These are phyloP conservation scores for Penstemon davidsonii DNA, from an alignment of 257 asterid genomes.

Conservation along the genomic window DNA sequence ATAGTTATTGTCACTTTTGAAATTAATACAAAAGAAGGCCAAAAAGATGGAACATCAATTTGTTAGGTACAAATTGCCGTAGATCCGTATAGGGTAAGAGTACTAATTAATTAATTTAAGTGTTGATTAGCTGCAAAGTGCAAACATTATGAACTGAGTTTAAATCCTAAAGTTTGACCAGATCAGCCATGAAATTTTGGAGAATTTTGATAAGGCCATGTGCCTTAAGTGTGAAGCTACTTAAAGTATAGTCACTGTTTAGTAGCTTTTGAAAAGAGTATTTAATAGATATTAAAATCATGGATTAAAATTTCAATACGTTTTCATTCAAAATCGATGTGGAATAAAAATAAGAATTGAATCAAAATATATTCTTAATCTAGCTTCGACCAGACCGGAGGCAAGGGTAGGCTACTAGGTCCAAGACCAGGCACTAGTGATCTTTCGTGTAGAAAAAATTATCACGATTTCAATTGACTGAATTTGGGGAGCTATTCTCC, in stretches of 20 bases:
- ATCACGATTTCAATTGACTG: too few relatives aligned
- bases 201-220: slow-evolving; percentile 20
- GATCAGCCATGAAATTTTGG: not conserved
- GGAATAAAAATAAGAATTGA: too few relatives aligned
- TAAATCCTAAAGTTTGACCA: not conserved
- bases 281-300: too few relatives aligned
- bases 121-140: not conserved
- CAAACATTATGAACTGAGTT: not conserved
- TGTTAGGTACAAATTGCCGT: slow-evolving; percentile 31
- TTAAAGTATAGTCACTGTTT: not conserved
- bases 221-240: not conserved
- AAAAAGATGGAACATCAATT: not conserved
- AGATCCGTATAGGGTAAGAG: slow-evolving; percentile 27
- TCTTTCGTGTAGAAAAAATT: too few relatives aligned
- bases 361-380: too few relatives aligned
- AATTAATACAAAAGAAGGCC: slow-evolving; percentile 10
- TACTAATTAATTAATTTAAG: not conserved
- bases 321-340: too few relatives aligned
- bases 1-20: slow-evolving; percentile 19
- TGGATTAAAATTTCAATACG: too few relatives aligned
- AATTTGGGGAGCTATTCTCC: too few relatives aligned
- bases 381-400: too few relatives aligned
- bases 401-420: too few relatives aligned
- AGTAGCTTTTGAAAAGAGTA: not conserved
- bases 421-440: too few relatives aligned